Evolutionary conservation across 1,284 basidiomycete genomes (phyloP), one percentile per base, ranked within the genome.

Genomic region (Fomes fomentarius): DNA sequence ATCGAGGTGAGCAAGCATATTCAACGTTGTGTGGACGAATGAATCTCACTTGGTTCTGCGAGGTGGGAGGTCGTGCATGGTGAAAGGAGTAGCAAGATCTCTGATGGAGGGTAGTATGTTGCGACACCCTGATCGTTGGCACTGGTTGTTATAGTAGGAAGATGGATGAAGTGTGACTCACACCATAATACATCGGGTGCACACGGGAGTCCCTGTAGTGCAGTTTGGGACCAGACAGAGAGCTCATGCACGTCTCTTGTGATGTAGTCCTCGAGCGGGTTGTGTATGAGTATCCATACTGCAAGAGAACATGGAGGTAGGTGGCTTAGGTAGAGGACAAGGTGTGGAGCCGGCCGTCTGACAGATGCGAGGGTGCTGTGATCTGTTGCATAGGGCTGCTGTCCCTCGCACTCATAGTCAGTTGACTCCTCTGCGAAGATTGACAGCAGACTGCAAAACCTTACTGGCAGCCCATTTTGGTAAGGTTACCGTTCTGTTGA

Each of bases 71-170:
- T 82, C 77, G 64, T 87, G 84, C 24, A 87, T 78, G 57, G 84
- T 79, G 38, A 87, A 68, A 63, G 87, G 85, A 58, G 73, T 79
- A 49, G 77, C 76, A 46, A 87, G 74, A 38, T 78, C 77, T 56
- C 74, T 71, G 42, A 79, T 73, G 47, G 74, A 73, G 9, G 67
- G 66, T 12, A 87, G 66, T 4, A 76, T 70, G 62, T 83, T 75
- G 11, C 70, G 68, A 64, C 85, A 87, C 30, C 75, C 81, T 26
- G 71, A 66, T n/a, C 82, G 76, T 26, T 72, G 74, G 64, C 85
- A 87, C 12, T 80, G 66, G 19, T 76, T 64, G 37, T 61, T 59
- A 33, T 62, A 60, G 19, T 69, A 65, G n/a, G n/a, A n/a, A n/a
- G n/a, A n/a, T n/a, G n/a, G n/a, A n/a, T n/a, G n/a, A n/a, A n/a